Base-by-base conservation (phyloP, 768 basidiomycete genomes). In the Mycena olivaceomarginata region DNA sequence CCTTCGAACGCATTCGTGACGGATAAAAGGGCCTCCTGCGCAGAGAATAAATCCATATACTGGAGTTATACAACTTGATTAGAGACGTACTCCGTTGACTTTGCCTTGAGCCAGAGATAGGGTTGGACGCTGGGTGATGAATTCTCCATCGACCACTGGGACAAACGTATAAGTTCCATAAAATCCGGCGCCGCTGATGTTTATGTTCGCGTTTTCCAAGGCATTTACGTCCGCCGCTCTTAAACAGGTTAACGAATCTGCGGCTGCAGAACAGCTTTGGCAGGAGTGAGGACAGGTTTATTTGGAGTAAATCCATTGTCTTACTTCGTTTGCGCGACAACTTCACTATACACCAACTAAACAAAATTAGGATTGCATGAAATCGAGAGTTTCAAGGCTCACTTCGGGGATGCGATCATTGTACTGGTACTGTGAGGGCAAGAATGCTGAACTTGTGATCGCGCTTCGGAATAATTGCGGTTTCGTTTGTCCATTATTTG, bases 81-180 rank as follows among this genome's bases (percentile, higher is more conserved):
- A 63, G 40, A 39, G 18, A 56, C 84, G 20, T 68, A 86, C 86
- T 16, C 85, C 87, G 40, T 87, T 87, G 18, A 84, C 76, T 1
- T 78, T 77, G 45, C 85, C 80, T 66, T 81, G 76, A 11, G 63
- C 67, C 5, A 87, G 78, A 2, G 85, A 81, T 57, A 81, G 73
- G 2, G 83, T 85, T 4, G 87, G 85, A 10, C 82, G 80, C 75
- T 85, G 85, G 10, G 79, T 73, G 31, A 87, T 86, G 75, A 87
- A 82, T 0, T 80, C 70, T 8, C 84, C 86, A 53, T 87, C 87
- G 4, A 88, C 83, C 20, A 88, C 86, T 1, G 87, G 87, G 18
- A 83, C 82, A 40, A 85, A 82, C 22, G 46, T 7, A 18, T 20
- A 53, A 15, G 66, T 67, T 20, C 66, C 84, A 62, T 79, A 85